Evolutionary conservation across 2,329 filamentous ascomycete species (phyloP), one percentile per base, ranked within the genome.

Genomic region (Ascomycota sp.): DNA sequence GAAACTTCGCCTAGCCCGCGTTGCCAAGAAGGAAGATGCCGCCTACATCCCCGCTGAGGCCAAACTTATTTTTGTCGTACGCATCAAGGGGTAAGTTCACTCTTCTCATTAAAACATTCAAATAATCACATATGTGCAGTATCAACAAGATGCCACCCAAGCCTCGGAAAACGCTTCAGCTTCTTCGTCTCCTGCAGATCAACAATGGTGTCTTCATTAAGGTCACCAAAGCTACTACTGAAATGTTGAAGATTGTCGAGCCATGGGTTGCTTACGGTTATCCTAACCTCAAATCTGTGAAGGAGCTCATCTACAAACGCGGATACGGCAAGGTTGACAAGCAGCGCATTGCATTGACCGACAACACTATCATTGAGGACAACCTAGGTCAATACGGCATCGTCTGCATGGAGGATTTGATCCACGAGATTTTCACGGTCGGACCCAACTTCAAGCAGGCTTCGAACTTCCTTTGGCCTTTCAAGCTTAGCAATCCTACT

Each of bases 131-230:
- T 3, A 20, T 30, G 35, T 29, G 28, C 39, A 76, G 86, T 92
- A 95, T 98, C 83, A 95, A 95, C 81, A 98, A 98, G 80, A 95
- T 98, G 52, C 75, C 91, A 57, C 89, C 89, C 50, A 95, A 98
- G 80, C 91, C 91, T 63, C 85, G 89, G 72, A 98, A 98, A 77
- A 95, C 93, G 55, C 75, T 98, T 50, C 89, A 98, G 68, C 81
- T 98, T 38, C 85, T 98, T 58, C 86, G 89, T 70, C 82, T 98
- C 44, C 77, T 98, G 52, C 89, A 98, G 71, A 98, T 98, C 79
- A 98, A 98, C 81, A 95, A 93, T 62, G 89, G 86, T 62, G 82
- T 94, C 61, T 98, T 98, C 67, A 69, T 98, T 63, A 77, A 75
- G 54, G 69, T 94, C 54, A 95, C 85, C 66, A 98, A 95, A 78